These are phyloP conservation scores for Cunninghamia lanceolata DNA, from an alignment of 75 land plant genomes.

Conservation along the genomic window DNA sequence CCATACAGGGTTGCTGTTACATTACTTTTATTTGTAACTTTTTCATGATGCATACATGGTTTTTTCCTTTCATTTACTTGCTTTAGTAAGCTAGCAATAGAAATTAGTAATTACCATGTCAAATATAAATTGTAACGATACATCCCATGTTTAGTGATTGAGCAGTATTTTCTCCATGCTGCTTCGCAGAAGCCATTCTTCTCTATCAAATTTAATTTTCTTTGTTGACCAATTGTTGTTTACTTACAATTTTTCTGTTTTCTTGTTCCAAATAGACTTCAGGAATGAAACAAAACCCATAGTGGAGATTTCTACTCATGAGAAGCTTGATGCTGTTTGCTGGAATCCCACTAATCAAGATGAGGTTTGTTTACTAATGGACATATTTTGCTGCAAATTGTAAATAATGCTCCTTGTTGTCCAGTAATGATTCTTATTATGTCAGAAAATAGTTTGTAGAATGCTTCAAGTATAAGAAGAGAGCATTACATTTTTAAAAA, in stretches of 20 bases:
- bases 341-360: constrained; percentile 83
- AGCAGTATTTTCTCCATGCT: background rate
- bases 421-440: no score
- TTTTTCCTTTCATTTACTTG: background rate
- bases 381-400: background rate
- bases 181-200: background rate
- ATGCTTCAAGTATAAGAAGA: no score
- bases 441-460: no score
- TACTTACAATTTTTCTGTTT: background rate
- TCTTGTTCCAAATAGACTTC: background rate
- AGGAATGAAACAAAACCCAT: constrained; percentile 38
- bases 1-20: background rate
- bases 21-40: background rate
- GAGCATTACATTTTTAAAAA: no score
- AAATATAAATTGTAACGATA: background rate
- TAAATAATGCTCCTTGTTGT: no score
- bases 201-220: background rate
- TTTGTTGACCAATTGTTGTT: background rate
- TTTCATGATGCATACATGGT: background rate
- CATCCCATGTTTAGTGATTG: background rate
- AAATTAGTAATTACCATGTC: background rate
- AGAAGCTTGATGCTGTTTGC: constrained; percentile 49
- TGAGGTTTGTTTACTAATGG: constrained; percentile 40
- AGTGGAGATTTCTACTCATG: constrained; percentile 32
- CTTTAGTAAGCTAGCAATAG: background rate